Conservation (phyloP, 1,284 basidiomycete genomes). For the Xerocomus cyaneibrunnescens region DNA sequence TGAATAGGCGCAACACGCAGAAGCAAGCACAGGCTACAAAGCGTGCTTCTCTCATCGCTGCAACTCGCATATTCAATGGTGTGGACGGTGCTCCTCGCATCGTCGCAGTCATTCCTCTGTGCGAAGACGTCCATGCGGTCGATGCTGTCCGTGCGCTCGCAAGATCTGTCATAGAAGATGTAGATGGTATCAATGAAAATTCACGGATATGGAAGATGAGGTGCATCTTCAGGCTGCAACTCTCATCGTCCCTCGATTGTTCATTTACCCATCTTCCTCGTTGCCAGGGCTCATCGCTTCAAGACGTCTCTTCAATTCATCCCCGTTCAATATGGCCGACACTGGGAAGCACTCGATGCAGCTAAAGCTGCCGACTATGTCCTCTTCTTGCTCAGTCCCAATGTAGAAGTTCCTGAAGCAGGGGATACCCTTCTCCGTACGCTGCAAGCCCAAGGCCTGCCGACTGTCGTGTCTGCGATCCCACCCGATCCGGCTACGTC, state of each 20-base stretch:
- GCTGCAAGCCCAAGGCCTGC: constrained; percentile 80
- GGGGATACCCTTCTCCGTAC: constrained; percentile 91
- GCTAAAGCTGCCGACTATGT: constrained; percentile 92
- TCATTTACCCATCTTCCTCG: constrained; percentile 9
- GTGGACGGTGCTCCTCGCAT: constrained; percentile 79
- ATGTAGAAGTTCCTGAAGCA: constrained; percentile 80
- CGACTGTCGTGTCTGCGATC: constrained; percentile 67
- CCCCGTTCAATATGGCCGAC: constrained; percentile 64
- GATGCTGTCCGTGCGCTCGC: constrained; percentile 61
- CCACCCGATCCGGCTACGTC: constrained; percentile 46
- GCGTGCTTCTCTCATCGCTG: constrained; percentile 64
- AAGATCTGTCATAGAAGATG: constrained; percentile 58
- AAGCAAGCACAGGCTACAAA: constrained; percentile 78
- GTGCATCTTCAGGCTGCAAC: constrained; percentile 42
- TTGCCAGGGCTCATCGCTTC: constrained; percentile 74
- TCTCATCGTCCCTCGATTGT: background rate
- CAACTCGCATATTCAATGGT: constrained; percentile 73
- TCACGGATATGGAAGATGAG: constrained; percentile 59
- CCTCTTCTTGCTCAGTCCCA: constrained; percentile 79
- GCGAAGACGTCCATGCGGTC: constrained; percentile 57
- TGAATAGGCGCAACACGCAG: constrained; percentile 75
- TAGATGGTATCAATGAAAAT: constrained; percentile 17
- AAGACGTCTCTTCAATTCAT: constrained; percentile 89
- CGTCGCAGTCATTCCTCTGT: constrained; percentile 77
- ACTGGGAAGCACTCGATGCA: constrained; percentile 84